Conservation (phyloP, 129 eudicot species). For the Ambrosia trifida region DNA sequence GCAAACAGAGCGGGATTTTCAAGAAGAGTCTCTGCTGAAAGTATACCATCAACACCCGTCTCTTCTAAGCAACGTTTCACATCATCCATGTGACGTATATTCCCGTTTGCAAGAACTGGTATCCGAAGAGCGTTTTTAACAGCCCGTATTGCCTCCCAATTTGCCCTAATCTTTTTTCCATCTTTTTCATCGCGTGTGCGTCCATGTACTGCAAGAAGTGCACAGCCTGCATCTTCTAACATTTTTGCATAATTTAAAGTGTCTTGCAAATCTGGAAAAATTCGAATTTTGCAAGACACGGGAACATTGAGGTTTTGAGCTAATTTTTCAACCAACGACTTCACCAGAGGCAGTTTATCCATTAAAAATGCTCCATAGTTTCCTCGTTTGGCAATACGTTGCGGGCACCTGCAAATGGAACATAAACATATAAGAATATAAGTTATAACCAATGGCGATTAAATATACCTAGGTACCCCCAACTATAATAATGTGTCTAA, state of each 20-base stretch:
- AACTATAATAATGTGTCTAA: neutral
- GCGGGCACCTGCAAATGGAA: constrained; percentile 22
- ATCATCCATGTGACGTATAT: constrained; percentile 79
- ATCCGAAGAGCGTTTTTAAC: constrained; percentile 59
- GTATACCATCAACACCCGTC: constrained; percentile 84
- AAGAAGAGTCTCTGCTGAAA: constrained; percentile 85
- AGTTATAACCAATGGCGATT: neutral
- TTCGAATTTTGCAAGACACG: constrained; percentile 85
- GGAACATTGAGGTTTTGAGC: constrained; percentile 70
- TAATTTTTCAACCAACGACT: constrained; percentile 75
- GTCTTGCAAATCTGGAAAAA: constrained; percentile 73
- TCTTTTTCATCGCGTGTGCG: constrained; percentile 85
- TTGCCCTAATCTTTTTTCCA: constrained; percentile 51
- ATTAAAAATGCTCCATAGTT: constrained; percentile 18
- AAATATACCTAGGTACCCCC: neutral
- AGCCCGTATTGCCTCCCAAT: constrained; percentile 74
- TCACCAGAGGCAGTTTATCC: constrained; percentile 68
- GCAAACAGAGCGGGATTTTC: constrained; percentile 95
- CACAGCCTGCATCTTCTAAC: constrained; percentile 92
- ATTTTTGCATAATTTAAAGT: constrained; percentile 80
- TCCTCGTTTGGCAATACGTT: constrained; percentile 17
- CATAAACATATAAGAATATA: constrained; percentile 1
- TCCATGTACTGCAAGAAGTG: constrained; percentile 90
- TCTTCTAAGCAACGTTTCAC: constrained; percentile 61
- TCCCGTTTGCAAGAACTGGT: constrained; percentile 87